These are phyloP conservation scores for Choiromyces venosus DNA, from an alignment of 495 filamentous ascomycete genomes.

Conservation along the genomic window DNA sequence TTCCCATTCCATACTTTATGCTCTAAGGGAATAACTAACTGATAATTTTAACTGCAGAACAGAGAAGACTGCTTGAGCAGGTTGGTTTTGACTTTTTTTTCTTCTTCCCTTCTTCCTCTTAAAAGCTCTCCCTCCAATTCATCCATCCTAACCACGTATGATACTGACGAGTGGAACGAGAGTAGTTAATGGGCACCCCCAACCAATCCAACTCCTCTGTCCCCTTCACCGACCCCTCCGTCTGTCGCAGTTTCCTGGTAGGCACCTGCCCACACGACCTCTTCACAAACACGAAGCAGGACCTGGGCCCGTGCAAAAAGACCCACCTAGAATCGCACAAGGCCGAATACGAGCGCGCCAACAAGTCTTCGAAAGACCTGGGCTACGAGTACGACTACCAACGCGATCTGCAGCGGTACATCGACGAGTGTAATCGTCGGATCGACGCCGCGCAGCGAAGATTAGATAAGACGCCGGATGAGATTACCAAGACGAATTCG, in stretches of 20 bases:
- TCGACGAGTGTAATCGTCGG: constrained; percentile 90
- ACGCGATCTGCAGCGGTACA: constrained; percentile 89
- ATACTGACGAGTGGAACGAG: constrained; percentile 6
- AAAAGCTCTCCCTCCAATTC: not conserved
- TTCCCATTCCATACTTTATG: not conserved
- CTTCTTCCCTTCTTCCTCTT: no score
- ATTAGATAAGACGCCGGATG: constrained; percentile 95
- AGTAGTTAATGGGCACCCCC: constrained; percentile 40
- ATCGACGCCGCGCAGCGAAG: constrained; percentile 86
- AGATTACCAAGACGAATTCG: constrained; percentile 93
- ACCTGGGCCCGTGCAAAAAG: constrained; percentile 85
- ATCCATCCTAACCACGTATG: constrained; percentile 5
- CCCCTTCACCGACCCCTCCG: constrained; percentile 84
- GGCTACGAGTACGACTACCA: constrained; percentile 96
- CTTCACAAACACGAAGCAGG: constrained; percentile 99
- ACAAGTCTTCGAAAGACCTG: constrained; percentile 55
- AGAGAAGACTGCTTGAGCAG: constrained; percentile 42
- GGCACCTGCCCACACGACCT: constrained; percentile 97
- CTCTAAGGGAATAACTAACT: constrained; percentile 23
- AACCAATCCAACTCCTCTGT: constrained; percentile 45
- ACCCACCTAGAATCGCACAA: constrained; percentile 85
- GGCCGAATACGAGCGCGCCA: constrained; percentile 75
- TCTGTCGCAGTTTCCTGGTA: constrained; percentile 89
- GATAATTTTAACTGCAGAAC: constrained; percentile 25
- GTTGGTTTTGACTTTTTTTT: constrained; percentile 12